Conservation (phyloP, 2,329 filamentous ascomycete genomes). For the Tolypocladium inflatum region DNA sequence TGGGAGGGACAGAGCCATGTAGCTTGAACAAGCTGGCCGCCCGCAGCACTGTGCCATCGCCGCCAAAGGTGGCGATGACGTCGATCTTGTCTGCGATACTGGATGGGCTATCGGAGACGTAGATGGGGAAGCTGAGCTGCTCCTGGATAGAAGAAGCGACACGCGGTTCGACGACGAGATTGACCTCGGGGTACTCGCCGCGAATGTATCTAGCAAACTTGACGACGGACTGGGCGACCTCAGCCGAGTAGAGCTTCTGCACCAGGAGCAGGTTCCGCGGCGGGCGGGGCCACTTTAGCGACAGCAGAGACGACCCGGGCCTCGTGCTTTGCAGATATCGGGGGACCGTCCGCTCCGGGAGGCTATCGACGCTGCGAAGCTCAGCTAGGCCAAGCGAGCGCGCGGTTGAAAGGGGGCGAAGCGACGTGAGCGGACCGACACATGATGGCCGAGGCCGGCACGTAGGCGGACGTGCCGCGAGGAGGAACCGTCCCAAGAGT, state of each 20-base stretch:
- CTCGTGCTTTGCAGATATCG: constrained; percentile 30
- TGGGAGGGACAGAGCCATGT: constrained; percentile 71
- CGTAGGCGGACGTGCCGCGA: not conserved
- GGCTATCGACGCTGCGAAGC: constrained; percentile 20
- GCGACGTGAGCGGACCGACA: not conserved
- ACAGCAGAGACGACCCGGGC: constrained; percentile 42
- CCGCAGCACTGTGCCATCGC: constrained; percentile 47
- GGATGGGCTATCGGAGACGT: constrained; percentile 40
- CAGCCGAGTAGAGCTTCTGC: constrained; percentile 46
- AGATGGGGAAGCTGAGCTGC: constrained; percentile 64
- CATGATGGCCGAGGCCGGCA: not conserved
- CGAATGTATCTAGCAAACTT: constrained; percentile 62
- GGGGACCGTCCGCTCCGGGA: constrained; percentile 23
- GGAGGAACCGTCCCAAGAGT: not conserved
- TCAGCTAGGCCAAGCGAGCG: constrained; percentile 21
- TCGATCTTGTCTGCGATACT: constrained; percentile 74
- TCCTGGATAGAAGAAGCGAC: constrained; percentile 65
- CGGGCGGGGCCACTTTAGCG: constrained; percentile 43
- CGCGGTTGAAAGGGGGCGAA: constrained; percentile 40
- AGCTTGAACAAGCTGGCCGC: constrained; percentile 57
- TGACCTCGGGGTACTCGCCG: constrained; percentile 68
- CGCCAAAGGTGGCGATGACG: constrained; percentile 80
- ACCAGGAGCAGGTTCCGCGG: constrained; percentile 49
- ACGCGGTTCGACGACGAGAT: constrained; percentile 72
- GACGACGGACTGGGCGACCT: constrained; percentile 42